Evolutionary conservation across 139 green algal species (phyloP).

Genomic region (Eudorina sp.): DNA sequence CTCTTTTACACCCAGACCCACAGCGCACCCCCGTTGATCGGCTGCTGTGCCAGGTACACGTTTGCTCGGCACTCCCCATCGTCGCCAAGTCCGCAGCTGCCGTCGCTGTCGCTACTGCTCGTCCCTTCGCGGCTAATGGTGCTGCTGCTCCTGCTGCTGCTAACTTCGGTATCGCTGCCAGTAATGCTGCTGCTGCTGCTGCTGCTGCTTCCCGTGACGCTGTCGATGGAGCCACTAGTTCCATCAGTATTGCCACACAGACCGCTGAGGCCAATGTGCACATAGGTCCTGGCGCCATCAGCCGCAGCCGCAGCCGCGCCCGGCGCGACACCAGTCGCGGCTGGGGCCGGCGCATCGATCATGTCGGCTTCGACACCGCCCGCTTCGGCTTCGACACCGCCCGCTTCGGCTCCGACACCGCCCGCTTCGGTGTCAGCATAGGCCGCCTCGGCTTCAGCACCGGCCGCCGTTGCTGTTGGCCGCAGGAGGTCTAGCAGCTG

Average conservation of each 20-base stretch:
- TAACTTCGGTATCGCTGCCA: neutral
- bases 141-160: neutral
- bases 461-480: too few relatives aligned
- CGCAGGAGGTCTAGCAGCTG: conserved; percentile 46
- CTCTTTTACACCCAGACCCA: neutral
- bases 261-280: neutral
- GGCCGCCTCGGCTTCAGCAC: too few relatives aligned
- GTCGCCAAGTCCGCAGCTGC: neutral
- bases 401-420: too few relatives aligned
- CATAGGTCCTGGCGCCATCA: neutral
- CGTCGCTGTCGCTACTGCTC: neutral
- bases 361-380: too few relatives aligned
- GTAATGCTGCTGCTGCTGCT: neutral
- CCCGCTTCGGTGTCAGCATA: too few relatives aligned
- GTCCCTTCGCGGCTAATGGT: too few relatives aligned
- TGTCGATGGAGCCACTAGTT: neutral
- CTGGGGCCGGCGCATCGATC: too few relatives aligned
- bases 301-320: too few relatives aligned
- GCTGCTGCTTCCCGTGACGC: neutral
- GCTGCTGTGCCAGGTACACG: conserved; percentile 55
- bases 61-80: neutral
- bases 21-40: conserved; percentile 14
- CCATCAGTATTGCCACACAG: neutral
- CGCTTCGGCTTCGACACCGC: too few relatives aligned
- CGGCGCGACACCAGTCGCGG: too few relatives aligned